Conservation (phyloP, 805 yeast genomes). For the Pichia cabralensis region DNA sequence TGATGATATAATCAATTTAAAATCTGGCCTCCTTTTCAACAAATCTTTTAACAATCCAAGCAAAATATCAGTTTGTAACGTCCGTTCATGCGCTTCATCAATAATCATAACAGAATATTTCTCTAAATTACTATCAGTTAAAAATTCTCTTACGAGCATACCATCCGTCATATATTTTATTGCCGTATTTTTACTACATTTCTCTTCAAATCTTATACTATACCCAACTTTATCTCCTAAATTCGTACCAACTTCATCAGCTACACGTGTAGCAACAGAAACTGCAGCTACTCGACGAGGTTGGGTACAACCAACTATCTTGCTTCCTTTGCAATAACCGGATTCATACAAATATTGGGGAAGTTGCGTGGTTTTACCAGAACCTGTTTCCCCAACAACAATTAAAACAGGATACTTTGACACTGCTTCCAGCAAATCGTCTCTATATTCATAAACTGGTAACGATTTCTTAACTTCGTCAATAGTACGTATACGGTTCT, state of each 20-base stretch:
- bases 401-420: constrained; percentile 61
- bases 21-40: constrained; percentile 49
- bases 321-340: constrained; percentile 61
- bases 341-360: constrained; percentile 83
- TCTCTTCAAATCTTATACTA: constrained; percentile 78
- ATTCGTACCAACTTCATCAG: constrained; percentile 74
- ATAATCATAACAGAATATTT: constrained; percentile 78
- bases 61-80: constrained; percentile 78
- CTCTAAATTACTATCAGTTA: constrained; percentile 61
- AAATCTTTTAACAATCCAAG: constrained; percentile 75
- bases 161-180: constrained; percentile 95
- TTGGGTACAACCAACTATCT: constrained; percentile 88
- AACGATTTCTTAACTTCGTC: constrained; percentile 50
- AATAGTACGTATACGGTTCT: constrained; percentile 27
- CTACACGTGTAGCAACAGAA: constrained; percentile 83
- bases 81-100: constrained; percentile 96
- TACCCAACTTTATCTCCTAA: constrained; percentile 90
- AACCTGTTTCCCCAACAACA: constrained; percentile 92
- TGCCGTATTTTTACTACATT: constrained; percentile 50
- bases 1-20: constrained; percentile 74
- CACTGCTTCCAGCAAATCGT: constrained; percentile 51
- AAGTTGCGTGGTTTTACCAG: constrained; percentile 90
- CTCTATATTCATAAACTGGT: constrained; percentile 64
- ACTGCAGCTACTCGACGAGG: constrained; percentile 95
- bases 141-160: constrained; percentile 78